Evolutionary conservation across 106 monocot genomes (phyloP), one percentile per base, ranked within the genome.

Genomic region (Platanthera zijinensis): DNA sequence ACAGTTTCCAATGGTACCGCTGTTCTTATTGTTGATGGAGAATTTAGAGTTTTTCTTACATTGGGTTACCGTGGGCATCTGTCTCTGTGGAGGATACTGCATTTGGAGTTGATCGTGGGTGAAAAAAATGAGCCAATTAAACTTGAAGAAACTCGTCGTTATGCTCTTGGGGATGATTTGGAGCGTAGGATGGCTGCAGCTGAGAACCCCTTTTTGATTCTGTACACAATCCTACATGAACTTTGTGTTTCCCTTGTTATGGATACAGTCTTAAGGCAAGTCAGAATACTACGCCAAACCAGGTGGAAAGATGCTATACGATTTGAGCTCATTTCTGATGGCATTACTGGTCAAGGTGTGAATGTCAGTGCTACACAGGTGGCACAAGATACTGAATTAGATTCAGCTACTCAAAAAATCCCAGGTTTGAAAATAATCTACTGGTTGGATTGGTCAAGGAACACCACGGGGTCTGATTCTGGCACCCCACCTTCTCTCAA

Each of bases 221-320:
- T 94, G 21, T 97, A 94, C 57, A 86, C 89, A 9, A 77, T 97
- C 83, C 89, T 97, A 62, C 97, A 97, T 87, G 93, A 97, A 76
- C 70, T 97, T 1, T 93, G 89, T 77, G 78, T 94, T 54, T 85
- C 97, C 3, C 91, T 97, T 87, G 87, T 91, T 77, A 97, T 97
- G 93, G 97, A 97, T 71, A 94, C 97, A 70, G 91, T 97, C 61
- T 74, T 97, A 28, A 89, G 89, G 83, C 94, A 97, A 78, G 89
- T 87, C 74, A 87, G 94, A 13, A 52, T 91, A 30, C 83, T 97
- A 25, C 89, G 97, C 62, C 86, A 85, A 74, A 91, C 91, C 52
- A 87, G 97, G 79, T 97, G 97, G 97, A 91, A 84, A 77, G 97
- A 97, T 85, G 91, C 91, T 57, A 91, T 97, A 83, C 87, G 86